Evolutionary conservation across 2,329 filamentous ascomycete species (phyloP), one percentile per base, ranked within the genome.

Genomic region (Diplodia corticola): DNA sequence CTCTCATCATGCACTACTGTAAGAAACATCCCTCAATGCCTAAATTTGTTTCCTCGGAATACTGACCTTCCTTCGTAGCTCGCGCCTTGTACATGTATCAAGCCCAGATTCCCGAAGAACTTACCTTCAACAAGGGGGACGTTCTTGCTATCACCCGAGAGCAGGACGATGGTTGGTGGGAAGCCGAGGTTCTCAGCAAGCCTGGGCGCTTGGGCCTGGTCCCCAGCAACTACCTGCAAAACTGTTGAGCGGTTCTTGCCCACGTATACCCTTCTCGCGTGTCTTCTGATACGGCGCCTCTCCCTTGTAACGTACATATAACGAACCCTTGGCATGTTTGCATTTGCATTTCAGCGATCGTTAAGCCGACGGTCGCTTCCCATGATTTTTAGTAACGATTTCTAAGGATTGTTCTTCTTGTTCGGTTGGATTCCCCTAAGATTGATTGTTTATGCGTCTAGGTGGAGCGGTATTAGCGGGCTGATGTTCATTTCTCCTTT

Each of bases 131-230:
- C 54, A 99, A 99, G 81, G 93, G 93, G 55, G 96, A 99, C 75
- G 88, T 94, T 67, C 83, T 99, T 15, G 92, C 94, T 2, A 89
- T 99, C 15, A 82, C 97, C 54, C 86, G 93, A 68, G 88, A 96
- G 73, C 95, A 99, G 79, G 95, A 99, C 76, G 95, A 99, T 75
- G 95, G 95, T 22, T 99, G 95, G 95, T 99, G 96, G 95, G 95
- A 99, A 81, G 96, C 96, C 13, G 94, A 97, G 78, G 87, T 97
- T 48, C 91, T 93, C 53, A 89, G 89, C 22, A 84, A 83, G 71
- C 80, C 80, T 48, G 82, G 82, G 9, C 76, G 80, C 48, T 77
- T 84, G 17, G 88, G 88, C 26, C 78, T 90, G 70, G 88, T 90
- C 61, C 88, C 88, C 2, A 88, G 86, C 70, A 90, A 90, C 76